A percentile compares a stretch with the other conserved stretches of the same genome.
Evolutionary conservation across 2,329 filamentous ascomycete genomes (phyloP).

Genomic region (Fusarium siculi): DNA sequence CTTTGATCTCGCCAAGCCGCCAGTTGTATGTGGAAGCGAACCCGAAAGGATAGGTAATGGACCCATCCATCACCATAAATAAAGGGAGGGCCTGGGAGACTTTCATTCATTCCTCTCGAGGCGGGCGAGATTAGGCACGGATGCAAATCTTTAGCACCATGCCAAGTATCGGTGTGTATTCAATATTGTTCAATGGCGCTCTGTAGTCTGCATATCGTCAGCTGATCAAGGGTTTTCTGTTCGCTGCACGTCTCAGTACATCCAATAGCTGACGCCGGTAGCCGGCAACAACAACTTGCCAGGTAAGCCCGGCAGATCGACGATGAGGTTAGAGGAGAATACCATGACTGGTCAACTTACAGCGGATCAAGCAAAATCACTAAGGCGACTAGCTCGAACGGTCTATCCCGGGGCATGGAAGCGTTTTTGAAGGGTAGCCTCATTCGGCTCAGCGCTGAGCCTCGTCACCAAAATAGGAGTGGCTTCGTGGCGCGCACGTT

Average conservation of each 20-base stretch:
- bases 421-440: conserved; percentile 17
- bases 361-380: conserved; percentile 19
- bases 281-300: conserved; percentile 5
- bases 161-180: conserved; percentile 11
- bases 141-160: not conserved
- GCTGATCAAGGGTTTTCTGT: conserved; percentile 2
- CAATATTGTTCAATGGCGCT: not conserved
- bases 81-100: conserved; percentile 9
- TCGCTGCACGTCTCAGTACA: not conserved
- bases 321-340: conserved; percentile 29
- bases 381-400: conserved; percentile 33
- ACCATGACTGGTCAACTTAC: conserved; percentile 15
- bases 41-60: conserved; percentile 16
- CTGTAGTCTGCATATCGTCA: conserved; percentile 14
- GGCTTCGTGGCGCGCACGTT: conserved; percentile 29
- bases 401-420: conserved; percentile 29
- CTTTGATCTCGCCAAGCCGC: conserved; percentile 4
- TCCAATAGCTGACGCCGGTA: conserved; percentile 16
- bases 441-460: conserved; percentile 29
- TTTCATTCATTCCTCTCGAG: conserved; percentile 18
- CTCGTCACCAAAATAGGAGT: conserved; percentile 19
- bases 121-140: conserved; percentile 4
- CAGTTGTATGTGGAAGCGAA: conserved; percentile 7
- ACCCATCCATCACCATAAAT: conserved; percentile 1
- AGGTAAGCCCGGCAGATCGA: conserved; percentile 34